A percentile compares a stretch with the other conserved stretches of the same genome.
These are phyloP conservation scores for Diaporthe caulivora DNA, from an alignment of 2,329 filamentous ascomycete genomes.

Conservation along the genomic window DNA sequence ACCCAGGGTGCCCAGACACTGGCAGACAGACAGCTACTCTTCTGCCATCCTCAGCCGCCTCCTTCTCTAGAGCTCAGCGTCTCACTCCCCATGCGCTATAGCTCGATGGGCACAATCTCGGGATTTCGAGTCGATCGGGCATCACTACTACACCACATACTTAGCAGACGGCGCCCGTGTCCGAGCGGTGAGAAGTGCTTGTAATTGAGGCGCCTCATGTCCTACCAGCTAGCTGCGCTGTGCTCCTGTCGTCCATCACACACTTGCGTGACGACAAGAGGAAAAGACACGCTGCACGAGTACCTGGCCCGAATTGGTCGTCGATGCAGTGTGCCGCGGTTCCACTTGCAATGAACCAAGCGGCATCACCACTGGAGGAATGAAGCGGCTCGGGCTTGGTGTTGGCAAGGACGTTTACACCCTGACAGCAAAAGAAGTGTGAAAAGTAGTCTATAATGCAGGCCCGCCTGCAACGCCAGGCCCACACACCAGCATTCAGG, in stretches of 20 bases:
- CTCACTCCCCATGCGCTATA: not conserved
- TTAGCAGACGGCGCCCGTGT: not conserved
- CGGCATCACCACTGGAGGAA: not conserved
- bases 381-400: not conserved
- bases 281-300: not conserved
- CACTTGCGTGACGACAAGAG: not conserved
- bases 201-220: not conserved
- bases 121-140: not conserved
- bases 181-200: slow-evolving; percentile 1
- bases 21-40: not conserved
- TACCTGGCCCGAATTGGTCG: not conserved
- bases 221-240: not conserved
- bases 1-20: not conserved
- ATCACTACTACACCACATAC: not conserved
- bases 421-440: not conserved
- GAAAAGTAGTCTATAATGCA: not conserved
- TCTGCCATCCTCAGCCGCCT: not conserved
- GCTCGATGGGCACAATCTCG: not conserved
- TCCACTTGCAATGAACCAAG: not conserved
- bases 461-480: not conserved
- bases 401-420: not conserved
- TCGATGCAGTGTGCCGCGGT: not conserved
- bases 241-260: not conserved
- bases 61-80: not conserved
- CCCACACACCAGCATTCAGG: too few relatives aligned